Percentiles rank a stretch among this genome's conserved stretches.
Evolutionary conservation across 2,329 filamentous ascomycete species (phyloP).

Genomic region (Trichoderma oligosporum): DNA sequence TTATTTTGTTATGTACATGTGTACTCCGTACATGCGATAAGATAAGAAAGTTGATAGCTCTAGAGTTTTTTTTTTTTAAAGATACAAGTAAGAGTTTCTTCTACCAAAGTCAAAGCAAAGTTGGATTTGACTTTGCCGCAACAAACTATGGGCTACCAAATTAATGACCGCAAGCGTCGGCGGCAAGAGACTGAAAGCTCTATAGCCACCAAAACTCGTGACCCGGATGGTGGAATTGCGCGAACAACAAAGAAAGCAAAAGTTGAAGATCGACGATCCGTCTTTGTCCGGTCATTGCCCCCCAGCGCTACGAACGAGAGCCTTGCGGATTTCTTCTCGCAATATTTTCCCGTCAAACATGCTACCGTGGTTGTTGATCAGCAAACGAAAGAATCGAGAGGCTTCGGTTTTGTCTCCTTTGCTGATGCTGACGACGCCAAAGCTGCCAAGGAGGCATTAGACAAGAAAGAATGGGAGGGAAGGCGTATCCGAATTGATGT

Average conservation of each 20-base stretch:
- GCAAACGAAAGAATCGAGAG: slow-evolving; percentile 79
- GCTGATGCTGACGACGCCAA: slow-evolving; percentile 88
- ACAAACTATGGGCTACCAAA: slow-evolving; percentile 29
- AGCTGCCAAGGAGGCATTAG: slow-evolving; percentile 74
- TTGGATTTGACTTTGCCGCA: not conserved
- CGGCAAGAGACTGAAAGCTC: slow-evolving; percentile 34
- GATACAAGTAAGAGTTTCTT: not conserved
- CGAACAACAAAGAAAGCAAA: slow-evolving; percentile 51
- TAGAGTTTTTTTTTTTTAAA: slow-evolving; percentile 15
- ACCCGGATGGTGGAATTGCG: slow-evolving; percentile 32
- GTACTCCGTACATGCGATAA: slow-evolving; percentile 14
- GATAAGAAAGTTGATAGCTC: slow-evolving; percentile 2
- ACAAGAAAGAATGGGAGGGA: slow-evolving; percentile 73
- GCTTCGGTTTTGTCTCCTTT: slow-evolving; percentile 96
- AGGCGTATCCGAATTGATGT: slow-evolving; percentile 81
- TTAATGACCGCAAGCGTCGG: slow-evolving; percentile 36
- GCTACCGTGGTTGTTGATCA: slow-evolving; percentile 88
- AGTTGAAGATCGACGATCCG: slow-evolving; percentile 62
- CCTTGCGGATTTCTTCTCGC: slow-evolving; percentile 85
- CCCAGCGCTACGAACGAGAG: slow-evolving; percentile 73
- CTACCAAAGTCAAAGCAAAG: not conserved
- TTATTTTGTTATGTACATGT: too few species aligned
- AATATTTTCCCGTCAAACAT: slow-evolving; percentile 92
- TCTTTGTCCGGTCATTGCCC: slow-evolving; percentile 89
- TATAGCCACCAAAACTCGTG: slow-evolving; percentile 30